Evolutionary conservation across 2,329 filamentous ascomycete genomes (phyloP), one percentile per base, ranked within the genome.

Genomic region (Trichoderma brevicompactum): DNA sequence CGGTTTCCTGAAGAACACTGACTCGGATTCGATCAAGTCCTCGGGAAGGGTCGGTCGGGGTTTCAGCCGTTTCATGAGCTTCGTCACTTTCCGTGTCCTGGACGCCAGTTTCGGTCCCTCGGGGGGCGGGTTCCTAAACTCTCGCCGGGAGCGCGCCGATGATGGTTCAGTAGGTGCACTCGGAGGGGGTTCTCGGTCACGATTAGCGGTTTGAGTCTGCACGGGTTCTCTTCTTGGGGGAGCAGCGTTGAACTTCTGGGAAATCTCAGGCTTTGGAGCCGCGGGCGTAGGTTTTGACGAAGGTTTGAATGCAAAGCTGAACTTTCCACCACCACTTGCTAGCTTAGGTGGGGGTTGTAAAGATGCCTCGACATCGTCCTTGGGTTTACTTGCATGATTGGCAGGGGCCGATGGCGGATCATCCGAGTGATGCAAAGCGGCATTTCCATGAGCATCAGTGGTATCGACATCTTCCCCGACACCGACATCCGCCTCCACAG

Each of bases 251-350:
- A 89, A 84, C 70, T 89, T 89, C 69, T 87, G 85, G 0, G 87
- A 88, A 61, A 89, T 89, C 69, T 89, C 87, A 2, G 84, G 85
- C 68, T 89, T 88, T 3, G 87, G 86, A 12, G 82, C 80, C 8
- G 87, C 79, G 13, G 85, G 79, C 2, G 82, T 77, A 7, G 83
- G 79, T 70, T 89, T 89, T 10, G 82, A 84, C 48, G 90, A 85
- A 9, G 89, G 85, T 75, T 97, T 97, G 77, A 98, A 92, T 1
- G 93, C 92, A 76, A 98, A 98, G 75, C 92, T 96, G 73, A 97
- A 96, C 78, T 94, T 95, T 62, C 80, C 79, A 1, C 79, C 76
- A 15, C 76, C 75, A 4, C 79, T 74, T n/a, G 84, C 81, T n/a
- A 85, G 81, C 5, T 85, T 83, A 2, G 84, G 81, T 2, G 83